Percentiles rank a stretch among this genome's conserved stretches.
Conservation (phyloP, 2,329 filamentous ascomycete genomes). For the Hymenoscyphus fraxineus region DNA sequence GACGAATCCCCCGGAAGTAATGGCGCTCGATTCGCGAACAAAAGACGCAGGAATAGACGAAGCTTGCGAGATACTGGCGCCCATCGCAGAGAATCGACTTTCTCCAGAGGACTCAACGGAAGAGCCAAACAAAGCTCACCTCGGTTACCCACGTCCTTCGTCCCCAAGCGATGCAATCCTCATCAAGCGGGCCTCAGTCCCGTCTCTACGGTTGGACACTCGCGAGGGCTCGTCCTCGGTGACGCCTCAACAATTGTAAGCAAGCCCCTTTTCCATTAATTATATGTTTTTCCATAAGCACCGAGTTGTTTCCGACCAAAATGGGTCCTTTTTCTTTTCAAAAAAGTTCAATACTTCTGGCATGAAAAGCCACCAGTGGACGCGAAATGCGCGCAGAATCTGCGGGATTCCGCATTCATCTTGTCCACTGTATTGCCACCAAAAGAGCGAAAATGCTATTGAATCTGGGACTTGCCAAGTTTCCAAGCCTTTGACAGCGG, state of each 20-base stretch:
- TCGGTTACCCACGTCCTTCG: conserved; percentile 20
- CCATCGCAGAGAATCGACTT: conserved; percentile 26
- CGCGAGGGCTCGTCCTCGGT: conserved; percentile 16
- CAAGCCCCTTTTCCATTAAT: neutral
- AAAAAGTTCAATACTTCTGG: neutral
- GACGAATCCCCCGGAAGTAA: neutral
- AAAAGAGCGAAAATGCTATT: neutral
- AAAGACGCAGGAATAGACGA: conserved; percentile 7
- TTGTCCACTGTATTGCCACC: neutral
- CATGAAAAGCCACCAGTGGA: neutral
- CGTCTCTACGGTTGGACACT: conserved; percentile 25
- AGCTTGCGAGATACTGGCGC: conserved; percentile 26
- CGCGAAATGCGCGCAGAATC: too few species aligned
- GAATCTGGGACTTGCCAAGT: neutral
- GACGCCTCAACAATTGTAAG: conserved; percentile 23
- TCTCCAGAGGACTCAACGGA: conserved; percentile 8
- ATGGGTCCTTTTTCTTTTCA: neutral
- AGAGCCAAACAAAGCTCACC: neutral
- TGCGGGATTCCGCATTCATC: neutral
- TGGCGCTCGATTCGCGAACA: conserved; percentile 3
- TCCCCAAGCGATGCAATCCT: conserved; percentile 36
- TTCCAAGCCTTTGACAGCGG: too few species aligned
- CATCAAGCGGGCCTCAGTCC: conserved; percentile 29
- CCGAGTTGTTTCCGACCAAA: neutral
- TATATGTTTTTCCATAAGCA: neutral